Base-by-base conservation (phyloP, 2,329 filamentous ascomycete genomes). In the Emydomyces testavorans region DNA sequence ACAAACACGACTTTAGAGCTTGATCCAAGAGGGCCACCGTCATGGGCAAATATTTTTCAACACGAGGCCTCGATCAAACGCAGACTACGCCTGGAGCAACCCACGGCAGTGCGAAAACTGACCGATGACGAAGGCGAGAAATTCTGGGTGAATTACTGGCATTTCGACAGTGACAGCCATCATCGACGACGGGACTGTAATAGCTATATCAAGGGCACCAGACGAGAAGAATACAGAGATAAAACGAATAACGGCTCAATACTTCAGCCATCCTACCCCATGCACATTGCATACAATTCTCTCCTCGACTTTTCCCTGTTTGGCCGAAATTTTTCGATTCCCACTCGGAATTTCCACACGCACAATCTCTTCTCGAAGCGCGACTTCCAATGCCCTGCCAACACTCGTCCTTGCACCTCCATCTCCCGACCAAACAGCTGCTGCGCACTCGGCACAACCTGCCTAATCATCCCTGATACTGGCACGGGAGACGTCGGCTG, bases 341-440 rank as follows among this genome's bases (percentile, higher is more conserved):
- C 44, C 16, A 42, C n/a, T n/a, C n/a, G 42, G 13, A 51, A 51
- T 15, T 49, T 55, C 2, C 24, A 31, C 10, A 23, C 15, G 13
- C 26, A 11, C 23, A 49, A 31, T 26, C 48, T 50, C 48, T 60
- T 73, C 26, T 37, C 60, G 8, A 65, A 65, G 44, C 65, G 77
- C 50, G 71, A 70, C 40, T 82, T 78, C 57, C 60, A 74, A 51
- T 82, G 79, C 58, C 79, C 79, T 0, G 58, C 66, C 5, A 74
- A 70, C 15, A 80, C 77, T 0, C 64, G 58, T 16, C 66, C 67
- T 32, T 82, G 79, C 58, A 65, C 69, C 5, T 70, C 66, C 2
- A 78, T 80, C 54, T 68, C 68, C 11, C 70, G 74, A 16, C 72
- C 77, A 1, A 70, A 78, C 58, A 76, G 74, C 55, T 82, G 79